A percentile compares a stretch with the other conserved stretches of the same genome.
Conservation (phyloP, 805 yeast genomes). For the Candida michaelii region DNA sequence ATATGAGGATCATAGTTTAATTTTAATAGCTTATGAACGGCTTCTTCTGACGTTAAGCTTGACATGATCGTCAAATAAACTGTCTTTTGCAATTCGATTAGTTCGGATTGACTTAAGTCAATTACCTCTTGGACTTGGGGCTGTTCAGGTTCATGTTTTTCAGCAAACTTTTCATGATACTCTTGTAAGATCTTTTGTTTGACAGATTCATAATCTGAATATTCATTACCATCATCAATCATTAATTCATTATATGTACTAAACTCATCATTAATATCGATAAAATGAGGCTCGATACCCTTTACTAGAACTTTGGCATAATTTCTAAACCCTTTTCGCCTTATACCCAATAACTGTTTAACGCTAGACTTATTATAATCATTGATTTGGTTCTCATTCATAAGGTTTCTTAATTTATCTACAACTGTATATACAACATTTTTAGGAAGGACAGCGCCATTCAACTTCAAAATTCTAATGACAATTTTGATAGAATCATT, state of each 20-base stretch:
- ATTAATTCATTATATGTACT: slow-evolving; percentile 46
- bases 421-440: slow-evolving; percentile 50
- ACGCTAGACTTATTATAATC: slow-evolving; percentile 46
- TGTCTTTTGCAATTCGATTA: slow-evolving; percentile 66
- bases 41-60: slow-evolving; percentile 88
- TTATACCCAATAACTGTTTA: slow-evolving; percentile 46
- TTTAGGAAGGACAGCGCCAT: slow-evolving; percentile 54
- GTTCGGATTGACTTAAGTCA: slow-evolving; percentile 69
- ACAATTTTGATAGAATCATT: slow-evolving; percentile 59
- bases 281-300: slow-evolving; percentile 36
- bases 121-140: slow-evolving; percentile 32
- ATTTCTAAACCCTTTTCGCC: slow-evolving; percentile 14
- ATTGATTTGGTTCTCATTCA: slow-evolving; percentile 52
- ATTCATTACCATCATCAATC: slow-evolving; percentile 41
- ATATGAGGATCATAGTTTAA: slow-evolving; percentile 46
- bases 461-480: slow-evolving; percentile 45
- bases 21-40: slow-evolving; percentile 78
- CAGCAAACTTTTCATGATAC: neutral
- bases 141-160: neutral
- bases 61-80: slow-evolving; percentile 86
- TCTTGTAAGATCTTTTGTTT: slow-evolving; percentile 13
- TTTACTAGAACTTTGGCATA: slow-evolving; percentile 10
- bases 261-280: slow-evolving; percentile 54
- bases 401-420: slow-evolving; percentile 59
- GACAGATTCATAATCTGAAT: slow-evolving; percentile 49